Evolutionary conservation across 768 basidiomycete genomes (phyloP).

Genomic region (Russula griseocarnosa): DNA sequence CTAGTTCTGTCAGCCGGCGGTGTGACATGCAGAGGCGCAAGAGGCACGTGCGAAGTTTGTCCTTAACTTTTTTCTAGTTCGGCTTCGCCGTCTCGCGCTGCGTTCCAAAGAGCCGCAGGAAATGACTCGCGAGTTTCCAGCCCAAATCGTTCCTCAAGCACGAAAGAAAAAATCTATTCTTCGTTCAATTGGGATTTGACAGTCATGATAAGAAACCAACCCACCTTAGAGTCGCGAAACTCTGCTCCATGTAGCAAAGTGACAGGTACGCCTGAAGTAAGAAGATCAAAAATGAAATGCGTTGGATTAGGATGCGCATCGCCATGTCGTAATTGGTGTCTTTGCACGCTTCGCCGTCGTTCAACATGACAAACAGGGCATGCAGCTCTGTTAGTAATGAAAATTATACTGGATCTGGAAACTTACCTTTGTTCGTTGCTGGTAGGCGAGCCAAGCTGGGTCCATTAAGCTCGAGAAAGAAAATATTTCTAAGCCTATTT

Average conservation of each 20-base stretch:
- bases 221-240: constrained; percentile 62
- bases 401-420: neutral
- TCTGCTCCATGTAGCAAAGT: constrained; percentile 51
- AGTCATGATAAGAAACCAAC: constrained; percentile 8
- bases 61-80: constrained; percentile 20
- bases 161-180: constrained; percentile 54
- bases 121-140: constrained; percentile 25
- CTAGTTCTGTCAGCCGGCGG: neutral
- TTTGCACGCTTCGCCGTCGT: constrained; percentile 45
- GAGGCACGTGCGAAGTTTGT: constrained; percentile 4
- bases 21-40: constrained; percentile 3
- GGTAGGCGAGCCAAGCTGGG: constrained; percentile 48
- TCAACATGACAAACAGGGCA: constrained; percentile 66
- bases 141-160: constrained; percentile 40
- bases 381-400: constrained; percentile 20
- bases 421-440: constrained; percentile 39
- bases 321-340: constrained; percentile 23
- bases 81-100: constrained; percentile 19
- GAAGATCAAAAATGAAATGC: constrained; percentile 48
- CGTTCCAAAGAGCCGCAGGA: constrained; percentile 24
- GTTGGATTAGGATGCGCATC: constrained; percentile 43
- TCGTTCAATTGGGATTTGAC: neutral
- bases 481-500: constrained; percentile 42
- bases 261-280: constrained; percentile 49
- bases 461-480: constrained; percentile 47